phyloP scores from a whole-genome alignment of 1,139 yeast genomes.

The Pneumocystis wakefieldiae region DNA sequence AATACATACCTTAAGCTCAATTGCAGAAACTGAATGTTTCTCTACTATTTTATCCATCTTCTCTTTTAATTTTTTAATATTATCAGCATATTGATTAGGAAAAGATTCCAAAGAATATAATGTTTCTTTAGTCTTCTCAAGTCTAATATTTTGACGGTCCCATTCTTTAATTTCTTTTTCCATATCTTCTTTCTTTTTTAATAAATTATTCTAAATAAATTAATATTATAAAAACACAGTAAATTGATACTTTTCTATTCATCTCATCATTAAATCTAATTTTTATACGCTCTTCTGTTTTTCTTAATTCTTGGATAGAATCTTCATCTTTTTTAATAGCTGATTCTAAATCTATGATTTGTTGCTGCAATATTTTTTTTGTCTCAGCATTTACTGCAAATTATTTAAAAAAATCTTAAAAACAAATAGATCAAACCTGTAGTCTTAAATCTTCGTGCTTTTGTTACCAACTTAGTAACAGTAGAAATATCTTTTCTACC shows the following conservation, averaged over 20 bases:
- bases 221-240: not conserved
- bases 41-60: not conserved
- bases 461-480: not conserved
- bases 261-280: not conserved
- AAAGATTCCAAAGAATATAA: not conserved
- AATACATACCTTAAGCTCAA: not conserved
- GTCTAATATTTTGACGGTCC: not conserved
- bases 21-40: not conserved
- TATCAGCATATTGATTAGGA: not conserved
- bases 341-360: not conserved
- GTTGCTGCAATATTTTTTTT: not conserved
- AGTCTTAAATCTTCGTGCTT: not conserved
- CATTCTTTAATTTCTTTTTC: not conserved
- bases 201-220: not conserved
- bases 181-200: not conserved
- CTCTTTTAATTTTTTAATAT: not conserved
- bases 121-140: not conserved
- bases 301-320: not conserved
- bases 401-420: not conserved
- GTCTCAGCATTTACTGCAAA: not conserved
- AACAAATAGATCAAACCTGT: not conserved
- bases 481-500: slow-evolving; percentile 3
- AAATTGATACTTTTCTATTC: not conserved
- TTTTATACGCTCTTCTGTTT: not conserved
- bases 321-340: not conserved